A percentile compares a stretch with the other conserved stretches of the same genome.
These are phyloP conservation scores for Geotrichum macrosporum DNA, from an alignment of 1,139 yeast species.

Conservation along the genomic window DNA sequence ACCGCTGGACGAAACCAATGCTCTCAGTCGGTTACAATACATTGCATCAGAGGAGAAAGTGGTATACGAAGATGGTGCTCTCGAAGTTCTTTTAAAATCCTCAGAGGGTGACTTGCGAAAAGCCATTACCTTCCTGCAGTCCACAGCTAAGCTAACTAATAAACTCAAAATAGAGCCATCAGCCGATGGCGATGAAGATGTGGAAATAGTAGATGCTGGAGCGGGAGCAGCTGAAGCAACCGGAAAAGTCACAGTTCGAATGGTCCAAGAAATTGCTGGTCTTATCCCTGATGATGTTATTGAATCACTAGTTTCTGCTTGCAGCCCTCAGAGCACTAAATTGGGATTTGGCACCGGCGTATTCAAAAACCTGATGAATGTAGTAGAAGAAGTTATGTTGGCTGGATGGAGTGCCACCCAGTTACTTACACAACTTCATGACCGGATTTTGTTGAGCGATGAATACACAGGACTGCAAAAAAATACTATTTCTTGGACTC, in stretches of 20 bases:
- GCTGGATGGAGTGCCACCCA: slow-evolving; percentile 90
- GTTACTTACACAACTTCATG: slow-evolving; percentile 75
- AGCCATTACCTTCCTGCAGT: slow-evolving; percentile 86
- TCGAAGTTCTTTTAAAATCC: slow-evolving; percentile 59
- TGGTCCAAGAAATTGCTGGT: slow-evolving; percentile 78
- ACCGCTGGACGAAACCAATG: slow-evolving; percentile 65
- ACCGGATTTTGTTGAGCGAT: slow-evolving; percentile 58
- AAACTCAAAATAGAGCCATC: slow-evolving; percentile 23
- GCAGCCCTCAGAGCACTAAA: slow-evolving; percentile 20
- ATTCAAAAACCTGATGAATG: slow-evolving; percentile 40
- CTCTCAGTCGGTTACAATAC: slow-evolving; percentile 58
- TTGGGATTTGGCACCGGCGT: slow-evolving; percentile 16
- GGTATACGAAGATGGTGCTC: slow-evolving; percentile 46
- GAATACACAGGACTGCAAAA: slow-evolving; percentile 53
- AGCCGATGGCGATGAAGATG: slow-evolving; percentile 35
- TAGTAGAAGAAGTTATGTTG: slow-evolving; percentile 53
- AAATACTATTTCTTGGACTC: slow-evolving; percentile 55
- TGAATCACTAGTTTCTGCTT: slow-evolving; percentile 43
- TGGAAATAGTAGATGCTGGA: slow-evolving; percentile 27
- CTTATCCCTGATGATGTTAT: slow-evolving; percentile 61
- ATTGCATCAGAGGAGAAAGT: slow-evolving; percentile 54
- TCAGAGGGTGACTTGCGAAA: slow-evolving; percentile 89
- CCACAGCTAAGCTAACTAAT: slow-evolving; percentile 63
- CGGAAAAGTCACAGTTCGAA: slow-evolving; percentile 40
- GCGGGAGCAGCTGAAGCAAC: slow-evolving; percentile 19